Base-by-base conservation (phyloP, 2,329 filamentous ascomycete species). In the Fonsecaea monophora region DNA sequence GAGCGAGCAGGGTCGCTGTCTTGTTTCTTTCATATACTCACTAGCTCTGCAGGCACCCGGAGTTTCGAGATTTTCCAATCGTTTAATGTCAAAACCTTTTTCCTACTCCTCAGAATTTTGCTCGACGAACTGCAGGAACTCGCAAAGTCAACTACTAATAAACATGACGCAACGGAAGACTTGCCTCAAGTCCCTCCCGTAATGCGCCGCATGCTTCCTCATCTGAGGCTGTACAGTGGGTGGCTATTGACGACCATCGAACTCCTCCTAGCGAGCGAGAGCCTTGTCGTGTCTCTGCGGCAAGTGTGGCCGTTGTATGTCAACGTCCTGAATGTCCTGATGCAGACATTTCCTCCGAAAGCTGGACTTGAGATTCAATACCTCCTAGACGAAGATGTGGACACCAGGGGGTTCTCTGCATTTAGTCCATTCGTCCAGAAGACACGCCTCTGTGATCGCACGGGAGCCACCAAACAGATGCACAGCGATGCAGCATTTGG, bases 31-130 rank as follows among this genome's bases (percentile, higher is more conserved):
- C 10, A 62, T 53, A n/a, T 15, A 62, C 13, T 35, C 64, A 64
- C 54, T n/a, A 90, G 90, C 60, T 92, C 90, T 9, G 90, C 96
- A 73, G 86, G 89, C 64, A 86, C 86, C 0, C 82, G 97, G 37
- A 85, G 94, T 54, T 88, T 90, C 60, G 81, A 90, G 34, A 82
- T 96, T 40, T 83, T 89, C 69, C 84, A 86, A n/a, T 89, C 92
- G 72, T 82, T 96, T 2, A 85, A 88, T 63, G 83, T 82, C n/a
- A 79, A 83, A 30, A 87, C 76, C 55, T 79, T 80, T 54, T 59
- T 62, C 37, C 35, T 60, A 5, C 61, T 71, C 35, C 53, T 71
- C 53, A 53, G 66, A 48, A 59, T 71, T 21, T 38, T 70, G 25
- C 59, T 65, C 42, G 64, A 67, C 10, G 68, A 70, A 48, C 62